phyloP scores from a whole-genome alignment of 1,284 basidiomycete species.

The Austroboletus novae-zelandiae region DNA sequence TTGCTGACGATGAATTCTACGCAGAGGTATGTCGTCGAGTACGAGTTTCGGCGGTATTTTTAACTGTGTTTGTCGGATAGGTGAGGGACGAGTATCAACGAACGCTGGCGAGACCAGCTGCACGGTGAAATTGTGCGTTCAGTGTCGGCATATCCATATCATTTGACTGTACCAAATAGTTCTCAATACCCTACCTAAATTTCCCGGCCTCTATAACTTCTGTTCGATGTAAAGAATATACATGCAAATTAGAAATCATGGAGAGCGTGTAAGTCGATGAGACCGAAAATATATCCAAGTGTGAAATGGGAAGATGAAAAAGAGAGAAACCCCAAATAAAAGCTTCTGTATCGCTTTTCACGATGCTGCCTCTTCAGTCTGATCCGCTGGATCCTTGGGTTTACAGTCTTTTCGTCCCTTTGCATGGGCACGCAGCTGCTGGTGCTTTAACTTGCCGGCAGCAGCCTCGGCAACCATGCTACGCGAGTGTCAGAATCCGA shows the following conservation, averaged over 20 bases:
- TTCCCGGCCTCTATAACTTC: background rate
- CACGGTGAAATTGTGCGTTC: slow-evolving; percentile 7
- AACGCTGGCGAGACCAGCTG: slow-evolving; percentile 6
- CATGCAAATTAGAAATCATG: slow-evolving; percentile 20
- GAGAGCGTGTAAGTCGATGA: slow-evolving; percentile 9
- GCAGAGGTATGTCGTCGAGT: slow-evolving; percentile 38
- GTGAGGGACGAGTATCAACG: slow-evolving; percentile 33
- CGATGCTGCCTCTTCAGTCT: slow-evolving; percentile 12
- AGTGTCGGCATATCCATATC: background rate
- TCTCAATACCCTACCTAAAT: slow-evolving; percentile 10
- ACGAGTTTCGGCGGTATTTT: background rate
- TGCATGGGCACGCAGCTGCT: slow-evolving; percentile 37
- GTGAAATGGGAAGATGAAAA: slow-evolving; percentile 13
- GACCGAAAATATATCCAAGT: slow-evolving; percentile 15
- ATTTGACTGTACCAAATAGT: slow-evolving; percentile 16
- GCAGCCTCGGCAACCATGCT: slow-evolving; percentile 74
- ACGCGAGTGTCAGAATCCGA: slow-evolving; percentile 2
- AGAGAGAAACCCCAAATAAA: too few relatives aligned
- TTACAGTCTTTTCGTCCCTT: slow-evolving; percentile 40
- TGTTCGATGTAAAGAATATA: slow-evolving; percentile 1
- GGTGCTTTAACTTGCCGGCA: slow-evolving; percentile 60
- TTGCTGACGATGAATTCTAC: slow-evolving; percentile 59
- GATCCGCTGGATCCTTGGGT: slow-evolving; percentile 19
- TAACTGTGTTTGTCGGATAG: slow-evolving; percentile 19
- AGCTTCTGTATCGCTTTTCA: slow-evolving; percentile 9